Base-by-base conservation (phyloP, 2,329 filamentous ascomycete species). In the Aureobasidium pullulans region DNA sequence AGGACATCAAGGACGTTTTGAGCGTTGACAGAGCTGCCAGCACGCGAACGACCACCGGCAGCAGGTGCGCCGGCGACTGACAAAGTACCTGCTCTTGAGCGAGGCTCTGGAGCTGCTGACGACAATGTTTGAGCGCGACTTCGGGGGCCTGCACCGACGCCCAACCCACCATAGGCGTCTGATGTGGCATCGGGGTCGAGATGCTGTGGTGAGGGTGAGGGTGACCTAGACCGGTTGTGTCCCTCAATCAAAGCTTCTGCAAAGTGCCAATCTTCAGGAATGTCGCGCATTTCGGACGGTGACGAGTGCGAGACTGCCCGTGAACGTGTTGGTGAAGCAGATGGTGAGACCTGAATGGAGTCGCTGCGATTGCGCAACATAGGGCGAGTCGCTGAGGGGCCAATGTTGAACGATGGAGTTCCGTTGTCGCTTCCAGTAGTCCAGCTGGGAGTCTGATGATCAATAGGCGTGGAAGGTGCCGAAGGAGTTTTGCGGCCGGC, bases 1-100 rank as follows among this genome's bases (percentile, higher is more conserved):
- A 97, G 81, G 69, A 94, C 88, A 65, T 91, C 85, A 71, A 92
- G 84, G 65, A 95, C 88, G 67, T 91, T 87, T 49, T 86, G 83
- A 52, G 87, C 85, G 68, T 84, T 90, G 60, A 92, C 86, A 5
- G 81, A 79, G 71, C 87, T 91, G 58, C 82, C 84, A 28, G 85
- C 82, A 44, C 86, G 77, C 66, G 83, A 83, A 69, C 79, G 82
- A 66, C 61, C 73, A 52, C 61, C 39, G 44, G 39, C 42, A 37
- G 44, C 34, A 15, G 57, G 40, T 15, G 32, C n/a, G n/a, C 47
- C 54, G 9, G 46, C 28, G 11, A 53, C 47, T 4, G 53, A 52
- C 7, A 52, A 23, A 19, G 60, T 50, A 19, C 39, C 48, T 32
- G 47, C 44, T n/a, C 47, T 29, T 13, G 56, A 16, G 2, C 54